Percentiles rank a stretch among this genome's conserved stretches.
Evolutionary conservation across 257 asterid species (phyloP).

Genomic region (Hygrophila difformis): DNA sequence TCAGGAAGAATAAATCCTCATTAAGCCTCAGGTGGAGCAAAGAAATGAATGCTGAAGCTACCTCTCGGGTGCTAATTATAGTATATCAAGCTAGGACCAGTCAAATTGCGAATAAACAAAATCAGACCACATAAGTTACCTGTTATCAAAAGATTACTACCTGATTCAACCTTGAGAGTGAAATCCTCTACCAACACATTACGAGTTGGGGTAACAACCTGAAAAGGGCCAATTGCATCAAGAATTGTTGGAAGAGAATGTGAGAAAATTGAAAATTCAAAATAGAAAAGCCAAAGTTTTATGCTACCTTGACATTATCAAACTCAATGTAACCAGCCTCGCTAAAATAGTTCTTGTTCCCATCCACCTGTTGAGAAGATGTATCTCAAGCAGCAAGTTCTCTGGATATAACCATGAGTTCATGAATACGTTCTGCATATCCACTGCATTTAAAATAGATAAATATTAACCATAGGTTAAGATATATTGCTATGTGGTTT

Average conservation of each 20-base stretch:
- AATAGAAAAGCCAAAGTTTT: conserved; percentile 8
- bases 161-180: conserved; percentile 79
- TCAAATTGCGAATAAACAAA: conserved; percentile 3
- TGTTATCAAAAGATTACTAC: conserved; percentile 95
- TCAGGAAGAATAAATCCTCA: no score
- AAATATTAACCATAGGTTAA: no score
- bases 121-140: conserved; percentile 32
- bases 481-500: no score
- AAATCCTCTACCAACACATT: conserved; percentile 89
- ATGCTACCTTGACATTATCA: conserved; percentile 78
- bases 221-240: conserved; percentile 20
- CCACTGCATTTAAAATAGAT: conserved; percentile 74
- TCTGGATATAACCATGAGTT: conserved; percentile 80
- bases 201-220: conserved; percentile 89
- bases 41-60: conserved; percentile 9
- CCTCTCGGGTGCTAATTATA: conserved; percentile 1
- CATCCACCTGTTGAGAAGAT: conserved; percentile 70
- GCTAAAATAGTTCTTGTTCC: conserved; percentile 75
- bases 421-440: conserved; percentile 97
- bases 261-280: neutral
- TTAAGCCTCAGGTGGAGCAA: no score
- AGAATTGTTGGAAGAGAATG: conserved; percentile 20
- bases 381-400: conserved; percentile 60
- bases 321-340: conserved; percentile 94
- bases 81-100: neutral